Evolutionary conservation across 495 filamentous ascomycete genomes (phyloP).

Genomic region (Eremomyces bilateralis): DNA sequence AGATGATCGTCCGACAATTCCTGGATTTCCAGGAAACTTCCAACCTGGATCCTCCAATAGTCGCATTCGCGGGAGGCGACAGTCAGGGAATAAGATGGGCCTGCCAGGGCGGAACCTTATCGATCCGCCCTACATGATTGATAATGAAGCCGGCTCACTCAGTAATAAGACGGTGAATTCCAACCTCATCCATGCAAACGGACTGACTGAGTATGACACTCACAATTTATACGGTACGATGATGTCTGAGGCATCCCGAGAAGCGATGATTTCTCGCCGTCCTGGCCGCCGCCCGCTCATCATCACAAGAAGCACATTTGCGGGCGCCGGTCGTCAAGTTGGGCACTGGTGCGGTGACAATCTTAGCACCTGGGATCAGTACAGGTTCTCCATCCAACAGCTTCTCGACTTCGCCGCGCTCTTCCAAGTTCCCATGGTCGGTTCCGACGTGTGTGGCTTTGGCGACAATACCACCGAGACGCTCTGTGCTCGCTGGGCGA

Average conservation of each 20-base stretch:
- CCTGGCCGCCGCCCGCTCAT: conserved; percentile 48
- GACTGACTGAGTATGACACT: conserved; percentile 51
- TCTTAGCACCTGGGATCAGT: conserved; percentile 46
- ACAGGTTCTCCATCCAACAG: conserved; percentile 42
- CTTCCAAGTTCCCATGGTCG: conserved; percentile 75
- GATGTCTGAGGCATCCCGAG: conserved; percentile 49
- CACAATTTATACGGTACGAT: conserved; percentile 78
- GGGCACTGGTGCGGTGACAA: conserved; percentile 89
- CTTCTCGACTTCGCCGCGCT: conserved; percentile 56
- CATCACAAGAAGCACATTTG: conserved; percentile 71
- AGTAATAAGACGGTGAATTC: conserved; percentile 41
- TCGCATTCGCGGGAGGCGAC: conserved; percentile 2
- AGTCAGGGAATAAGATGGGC: conserved; percentile 22
- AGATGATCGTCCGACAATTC: conserved; percentile 33
- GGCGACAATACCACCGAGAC: conserved; percentile 47
- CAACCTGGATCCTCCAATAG: conserved; percentile 26
- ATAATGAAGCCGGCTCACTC: conserved; percentile 33
- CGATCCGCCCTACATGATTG: conserved; percentile 51
- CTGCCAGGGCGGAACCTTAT: conserved; percentile 44
- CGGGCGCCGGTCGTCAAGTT: conserved; percentile 53
- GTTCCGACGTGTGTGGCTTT: conserved; percentile 67
- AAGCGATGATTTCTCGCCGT: conserved; percentile 47
- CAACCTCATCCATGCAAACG: conserved; percentile 50
- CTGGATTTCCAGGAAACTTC: conserved; percentile 49
- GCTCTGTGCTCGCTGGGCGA: conserved; percentile 68